phyloP scores from a whole-genome alignment of 2,329 filamentous ascomycete genomes.

The Aspergillus sp. region DNA sequence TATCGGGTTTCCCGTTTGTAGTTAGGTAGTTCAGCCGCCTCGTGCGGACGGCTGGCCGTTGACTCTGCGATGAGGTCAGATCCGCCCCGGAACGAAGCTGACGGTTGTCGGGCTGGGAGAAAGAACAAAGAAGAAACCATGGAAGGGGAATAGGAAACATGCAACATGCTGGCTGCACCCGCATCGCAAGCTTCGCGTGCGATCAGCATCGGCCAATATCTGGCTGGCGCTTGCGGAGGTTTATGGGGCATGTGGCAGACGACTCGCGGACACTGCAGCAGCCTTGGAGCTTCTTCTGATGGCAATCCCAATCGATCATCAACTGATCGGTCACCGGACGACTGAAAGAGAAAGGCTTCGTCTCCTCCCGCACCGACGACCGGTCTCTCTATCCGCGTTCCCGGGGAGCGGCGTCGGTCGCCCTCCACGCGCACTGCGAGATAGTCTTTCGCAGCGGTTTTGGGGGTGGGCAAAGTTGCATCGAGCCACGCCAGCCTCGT shows the following conservation, averaged over 20 bases:
- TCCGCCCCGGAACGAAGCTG: too few species aligned
- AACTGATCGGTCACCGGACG: conserved; percentile 12
- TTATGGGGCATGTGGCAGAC: neutral
- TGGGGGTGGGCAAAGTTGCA: neutral
- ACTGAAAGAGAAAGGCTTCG: conserved; percentile 8
- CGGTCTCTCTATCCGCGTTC: too few species aligned
- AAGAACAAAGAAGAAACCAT: too few species aligned
- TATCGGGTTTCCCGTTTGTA: conserved; percentile 1
- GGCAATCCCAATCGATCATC: neutral
- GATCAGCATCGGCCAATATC: conserved; percentile 1
- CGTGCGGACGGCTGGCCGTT: neutral
- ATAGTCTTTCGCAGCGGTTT: neutral
- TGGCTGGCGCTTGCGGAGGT: conserved; percentile 1
- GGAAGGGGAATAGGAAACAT: too few species aligned
- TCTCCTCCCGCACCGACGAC: neutral
- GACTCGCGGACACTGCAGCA: conserved; percentile 1
- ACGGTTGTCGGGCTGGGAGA: too few species aligned
- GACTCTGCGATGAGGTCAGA: too few species aligned
- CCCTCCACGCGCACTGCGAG: too few species aligned
- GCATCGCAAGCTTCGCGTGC: neutral
- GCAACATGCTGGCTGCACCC: too few species aligned
- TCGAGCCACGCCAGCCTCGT: neutral
- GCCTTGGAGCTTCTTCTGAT: neutral
- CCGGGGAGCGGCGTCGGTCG: too few species aligned
- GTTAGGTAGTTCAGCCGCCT: neutral